Base-by-base conservation (phyloP, 2,329 filamentous ascomycete genomes). In the Talaromyces sp. region DNA sequence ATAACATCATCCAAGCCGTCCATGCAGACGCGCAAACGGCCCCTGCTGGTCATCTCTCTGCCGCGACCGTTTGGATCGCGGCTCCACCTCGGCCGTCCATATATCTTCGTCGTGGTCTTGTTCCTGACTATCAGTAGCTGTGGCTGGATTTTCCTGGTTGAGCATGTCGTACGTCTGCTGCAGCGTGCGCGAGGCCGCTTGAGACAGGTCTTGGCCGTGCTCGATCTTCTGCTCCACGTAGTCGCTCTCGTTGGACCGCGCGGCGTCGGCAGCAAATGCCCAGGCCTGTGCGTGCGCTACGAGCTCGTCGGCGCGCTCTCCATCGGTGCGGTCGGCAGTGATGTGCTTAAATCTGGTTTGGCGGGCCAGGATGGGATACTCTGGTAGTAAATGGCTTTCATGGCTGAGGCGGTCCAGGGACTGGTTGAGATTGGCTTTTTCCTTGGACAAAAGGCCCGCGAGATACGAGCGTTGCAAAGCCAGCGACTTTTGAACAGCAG, bases 381-480 rank as follows among this genome's bases (percentile, higher is more conserved):
- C 74, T 1, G 75, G 74, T n/a, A 78, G 74, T 9, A 78, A 68
- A 53, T 77, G 76, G 55, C 75, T 78, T 62, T 78, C 76, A 42
- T 77, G 74, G 9, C 71, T 70, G n/a, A 78, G 62, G 15, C 75
- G 73, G 60, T 76, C 71, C n/a, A 78, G 66, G 3, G 70, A 67
- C 32, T 74, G 75, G 22, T 74, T 67, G 0, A 71, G 69, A 1
- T 69, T 74, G 15, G 68, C 67, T 65, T 72, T 76, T 57, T 78
- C 74, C 62, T 77, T 77, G 5, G 68, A 66, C n/a, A 78, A 67
- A 28, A 77, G 63, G 4, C 69, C 72, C 1, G 74, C 67, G 22
- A 77, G 53, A 44, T 77, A 77, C 22, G 70, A 72, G 55, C 72
- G 76, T 49, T 78, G 75, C 10, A 75, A 59, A 13, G 74, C 69